These are phyloP conservation scores for Claviceps paspali DNA, from an alignment of 2,329 filamentous ascomycete species.

Conservation along the genomic window DNA sequence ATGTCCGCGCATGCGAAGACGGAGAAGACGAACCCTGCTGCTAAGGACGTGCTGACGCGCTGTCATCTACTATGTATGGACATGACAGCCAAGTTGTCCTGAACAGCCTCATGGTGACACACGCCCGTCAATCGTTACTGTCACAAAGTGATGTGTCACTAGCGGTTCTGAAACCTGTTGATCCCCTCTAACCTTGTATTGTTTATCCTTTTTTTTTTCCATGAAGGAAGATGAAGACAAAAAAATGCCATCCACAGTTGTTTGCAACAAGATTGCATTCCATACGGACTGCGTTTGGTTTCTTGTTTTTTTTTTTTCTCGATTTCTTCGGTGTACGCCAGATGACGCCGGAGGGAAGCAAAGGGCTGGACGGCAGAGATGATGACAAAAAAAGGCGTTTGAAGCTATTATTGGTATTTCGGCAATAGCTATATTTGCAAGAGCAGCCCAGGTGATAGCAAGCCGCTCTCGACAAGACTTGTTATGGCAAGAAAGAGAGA, in stretches of 20 bases:
- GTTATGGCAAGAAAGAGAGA: neutral
- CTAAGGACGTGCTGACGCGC: neutral
- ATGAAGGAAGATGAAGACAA: too few relatives aligned
- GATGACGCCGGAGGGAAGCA: too few relatives aligned
- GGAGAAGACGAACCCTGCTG: constrained; percentile 5
- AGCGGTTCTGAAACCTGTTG: neutral
- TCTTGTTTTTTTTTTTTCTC: neutral
- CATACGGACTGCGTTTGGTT: neutral
- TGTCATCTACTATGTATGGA: neutral
- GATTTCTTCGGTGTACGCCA: neutral
- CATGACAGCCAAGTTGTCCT: neutral
- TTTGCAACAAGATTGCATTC: neutral
- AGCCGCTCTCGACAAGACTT: too few relatives aligned
- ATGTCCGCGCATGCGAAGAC: constrained; percentile 6
- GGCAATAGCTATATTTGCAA: neutral
- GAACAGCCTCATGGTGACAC: neutral
- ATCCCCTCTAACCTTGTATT: neutral
- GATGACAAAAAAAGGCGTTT: too few relatives aligned
- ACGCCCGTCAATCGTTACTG: neutral
- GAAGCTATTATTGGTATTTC: neutral
- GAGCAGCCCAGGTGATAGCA: too few relatives aligned
- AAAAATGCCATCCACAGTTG: too few relatives aligned
- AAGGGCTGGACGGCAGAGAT: too few relatives aligned
- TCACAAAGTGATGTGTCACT: neutral
- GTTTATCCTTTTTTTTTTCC: neutral